phyloP scores from a whole-genome alignment of 2,329 filamentous ascomycete genomes.

The Alternaria gansuensis region DNA sequence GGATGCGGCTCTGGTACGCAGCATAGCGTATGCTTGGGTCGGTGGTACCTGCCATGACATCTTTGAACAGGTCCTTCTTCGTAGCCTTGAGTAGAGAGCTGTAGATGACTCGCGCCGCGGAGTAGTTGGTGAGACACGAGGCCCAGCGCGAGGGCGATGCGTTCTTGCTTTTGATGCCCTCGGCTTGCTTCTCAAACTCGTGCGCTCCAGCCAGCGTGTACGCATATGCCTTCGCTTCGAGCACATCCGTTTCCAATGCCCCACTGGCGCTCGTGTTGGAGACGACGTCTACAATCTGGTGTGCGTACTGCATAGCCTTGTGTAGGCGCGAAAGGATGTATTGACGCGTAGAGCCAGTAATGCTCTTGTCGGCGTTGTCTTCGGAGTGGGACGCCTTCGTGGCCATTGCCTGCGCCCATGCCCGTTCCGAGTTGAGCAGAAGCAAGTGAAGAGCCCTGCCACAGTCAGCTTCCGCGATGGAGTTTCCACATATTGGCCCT shows the following conservation, averaged over 20 bases:
- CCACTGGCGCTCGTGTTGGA: conserved; percentile 69
- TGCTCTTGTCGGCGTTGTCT: conserved; percentile 75
- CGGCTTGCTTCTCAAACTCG: conserved; percentile 82
- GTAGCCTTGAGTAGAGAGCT: conserved; percentile 72
- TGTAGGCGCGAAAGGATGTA: conserved; percentile 88
- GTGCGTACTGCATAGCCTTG: conserved; percentile 78
- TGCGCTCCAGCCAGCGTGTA: conserved; percentile 78
- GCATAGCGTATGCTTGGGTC: conserved; percentile 95
- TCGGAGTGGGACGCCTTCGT: conserved; percentile 85
- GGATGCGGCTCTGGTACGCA: conserved; percentile 88
- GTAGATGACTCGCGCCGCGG: conserved; percentile 83
- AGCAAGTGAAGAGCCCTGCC: conserved; percentile 62
- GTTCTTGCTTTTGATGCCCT: conserved; percentile 52
- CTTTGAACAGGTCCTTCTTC: conserved; percentile 82
- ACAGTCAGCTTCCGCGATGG: conserved; percentile 10
- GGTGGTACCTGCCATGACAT: conserved; percentile 83
- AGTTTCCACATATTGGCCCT: conserved; percentile 46
- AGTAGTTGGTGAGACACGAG: conserved; percentile 76
- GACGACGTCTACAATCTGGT: conserved; percentile 72
- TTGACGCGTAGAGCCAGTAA: conserved; percentile 79
- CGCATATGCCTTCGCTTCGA: conserved; percentile 88
- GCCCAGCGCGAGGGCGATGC: conserved; percentile 71
- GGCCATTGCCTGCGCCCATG: conserved; percentile 95
- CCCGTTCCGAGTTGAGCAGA: conserved; percentile 85
- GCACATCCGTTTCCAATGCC: conserved; percentile 73